These are phyloP conservation scores for Colletotrichum chrysophilum DNA, from an alignment of 2,329 filamentous ascomycete genomes.

Conservation along the genomic window DNA sequence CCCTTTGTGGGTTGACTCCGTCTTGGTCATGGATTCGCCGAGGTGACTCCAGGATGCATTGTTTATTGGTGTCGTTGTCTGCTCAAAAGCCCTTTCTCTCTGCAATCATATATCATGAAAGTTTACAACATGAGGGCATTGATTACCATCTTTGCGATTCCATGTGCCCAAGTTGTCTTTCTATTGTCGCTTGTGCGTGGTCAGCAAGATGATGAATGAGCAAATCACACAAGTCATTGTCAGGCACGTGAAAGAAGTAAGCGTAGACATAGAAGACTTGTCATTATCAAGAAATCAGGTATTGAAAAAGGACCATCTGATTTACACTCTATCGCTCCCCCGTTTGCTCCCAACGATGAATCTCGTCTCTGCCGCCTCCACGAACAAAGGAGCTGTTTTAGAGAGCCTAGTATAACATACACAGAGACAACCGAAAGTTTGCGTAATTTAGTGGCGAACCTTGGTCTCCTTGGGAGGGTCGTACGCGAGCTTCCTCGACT, in stretches of 20 bases:
- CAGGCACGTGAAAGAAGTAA: not conserved
- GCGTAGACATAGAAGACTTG: constrained; percentile 5
- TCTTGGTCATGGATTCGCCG: not conserved
- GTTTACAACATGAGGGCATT: not conserved
- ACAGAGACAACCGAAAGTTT: constrained; percentile 25
- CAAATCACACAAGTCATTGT: not conserved
- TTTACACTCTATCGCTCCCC: constrained; percentile 52
- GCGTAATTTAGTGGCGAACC: constrained; percentile 49
- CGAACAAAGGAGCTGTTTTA: constrained; percentile 48
- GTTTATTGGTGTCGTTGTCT: not conserved
- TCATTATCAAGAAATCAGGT: constrained; percentile 27
- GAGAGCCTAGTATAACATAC: constrained; percentile 34
- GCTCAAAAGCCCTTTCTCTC: not conserved
- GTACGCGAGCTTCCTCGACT: constrained; percentile 93
- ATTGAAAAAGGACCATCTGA: constrained; percentile 52
- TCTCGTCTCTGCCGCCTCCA: constrained; percentile 37
- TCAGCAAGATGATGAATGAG: not conserved
- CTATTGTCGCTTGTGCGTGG: not conserved
- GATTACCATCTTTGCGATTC: not conserved
- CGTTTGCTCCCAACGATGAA: constrained; percentile 24
- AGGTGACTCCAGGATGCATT: not conserved
- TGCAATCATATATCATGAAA: not conserved
- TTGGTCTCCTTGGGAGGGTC: constrained; percentile 69
- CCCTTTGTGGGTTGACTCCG: not conserved
- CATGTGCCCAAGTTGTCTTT: not conserved